Percentiles rank a stretch among this genome's conserved stretches.
These are phyloP conservation scores for Alectoria sarmentosa DNA, from an alignment of 495 filamentous ascomycete genomes.

Conservation along the genomic window DNA sequence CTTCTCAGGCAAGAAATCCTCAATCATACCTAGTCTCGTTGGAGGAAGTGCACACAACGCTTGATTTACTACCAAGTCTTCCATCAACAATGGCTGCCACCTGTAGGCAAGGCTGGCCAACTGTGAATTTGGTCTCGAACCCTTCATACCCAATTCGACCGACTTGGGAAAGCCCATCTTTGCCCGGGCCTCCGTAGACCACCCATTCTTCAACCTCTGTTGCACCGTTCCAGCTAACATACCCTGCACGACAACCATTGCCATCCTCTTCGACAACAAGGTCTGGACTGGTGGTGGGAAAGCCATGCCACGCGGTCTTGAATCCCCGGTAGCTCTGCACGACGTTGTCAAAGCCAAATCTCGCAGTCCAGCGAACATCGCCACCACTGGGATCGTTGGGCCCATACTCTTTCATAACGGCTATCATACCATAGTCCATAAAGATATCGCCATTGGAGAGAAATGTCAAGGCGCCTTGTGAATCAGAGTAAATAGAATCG, in stretches of 20 bases:
- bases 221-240: constrained; percentile 40
- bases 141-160: constrained; percentile 15
- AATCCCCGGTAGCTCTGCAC: constrained; percentile 39
- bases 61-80: background rate
- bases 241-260: constrained; percentile 20
- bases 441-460: constrained; percentile 42
- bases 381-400: constrained; percentile 18
- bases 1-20: too few relatives aligned
- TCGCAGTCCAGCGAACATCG: constrained; percentile 33
- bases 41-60: constrained; percentile 7
- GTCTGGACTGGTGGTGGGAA: constrained; percentile 35
- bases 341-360: constrained; percentile 35
- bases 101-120: constrained; percentile 11
- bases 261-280: constrained; percentile 25
- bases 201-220: constrained; percentile 37
- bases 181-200: constrained; percentile 26
- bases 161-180: constrained; percentile 10
- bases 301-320: constrained; percentile 37
- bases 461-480: constrained; percentile 42
- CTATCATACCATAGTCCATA: constrained; percentile 42
- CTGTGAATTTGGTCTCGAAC: constrained; percentile 17
- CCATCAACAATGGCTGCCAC: background rate
- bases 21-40: background rate
- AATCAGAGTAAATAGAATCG: constrained; percentile 32
- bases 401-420: constrained; percentile 43